Conservation (phyloP, 2,329 filamentous ascomycete species). For the Coniella lustricola region DNA sequence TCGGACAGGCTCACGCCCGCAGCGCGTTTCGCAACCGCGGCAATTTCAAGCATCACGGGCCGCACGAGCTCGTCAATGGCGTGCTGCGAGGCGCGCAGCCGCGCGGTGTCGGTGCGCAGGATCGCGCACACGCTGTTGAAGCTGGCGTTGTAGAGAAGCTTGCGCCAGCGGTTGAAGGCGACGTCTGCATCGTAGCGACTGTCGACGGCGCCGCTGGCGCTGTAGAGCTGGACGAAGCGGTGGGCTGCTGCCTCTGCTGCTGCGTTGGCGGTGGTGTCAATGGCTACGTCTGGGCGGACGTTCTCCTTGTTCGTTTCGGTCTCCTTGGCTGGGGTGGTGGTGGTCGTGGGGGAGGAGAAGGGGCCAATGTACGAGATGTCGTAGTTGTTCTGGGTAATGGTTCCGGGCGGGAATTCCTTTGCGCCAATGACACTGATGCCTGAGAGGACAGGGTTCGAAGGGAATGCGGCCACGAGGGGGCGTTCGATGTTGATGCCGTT, state of each 20-base stretch:
- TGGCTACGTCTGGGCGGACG: too few relatives aligned
- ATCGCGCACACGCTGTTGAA: conserved; percentile 46
- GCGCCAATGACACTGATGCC: conserved; percentile 47
- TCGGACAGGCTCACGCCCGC: conserved; percentile 35
- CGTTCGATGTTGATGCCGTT: conserved; percentile 59
- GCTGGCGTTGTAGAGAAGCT: conserved; percentile 41
- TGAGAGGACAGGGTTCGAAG: conserved; percentile 43
- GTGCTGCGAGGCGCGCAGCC: conserved; percentile 37
- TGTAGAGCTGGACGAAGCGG: conserved; percentile 42
- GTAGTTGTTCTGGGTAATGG: conserved; percentile 44
- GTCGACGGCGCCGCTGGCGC: conserved; percentile 34
- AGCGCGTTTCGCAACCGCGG: conserved; percentile 35
- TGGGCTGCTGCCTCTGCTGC: too few relatives aligned
- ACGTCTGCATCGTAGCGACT: conserved; percentile 34
- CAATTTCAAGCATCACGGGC: conserved; percentile 47
- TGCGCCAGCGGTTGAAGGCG: conserved; percentile 35
- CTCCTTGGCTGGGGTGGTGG: conserved; percentile 10
- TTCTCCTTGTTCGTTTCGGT: conserved; percentile 27
- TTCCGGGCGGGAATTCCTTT: conserved; percentile 38
- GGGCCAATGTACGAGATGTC: conserved; percentile 33
- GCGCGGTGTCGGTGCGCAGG: conserved; percentile 40
- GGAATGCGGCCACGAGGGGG: conserved; percentile 42
- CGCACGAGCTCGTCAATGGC: conserved; percentile 38
- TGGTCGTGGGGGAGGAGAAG: conserved; percentile 35
- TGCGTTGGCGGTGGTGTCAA: too few relatives aligned